These are phyloP conservation scores for Coemansia sp. DNA, from an alignment of 192 early-diverging fungal species.

Conservation along the genomic window DNA sequence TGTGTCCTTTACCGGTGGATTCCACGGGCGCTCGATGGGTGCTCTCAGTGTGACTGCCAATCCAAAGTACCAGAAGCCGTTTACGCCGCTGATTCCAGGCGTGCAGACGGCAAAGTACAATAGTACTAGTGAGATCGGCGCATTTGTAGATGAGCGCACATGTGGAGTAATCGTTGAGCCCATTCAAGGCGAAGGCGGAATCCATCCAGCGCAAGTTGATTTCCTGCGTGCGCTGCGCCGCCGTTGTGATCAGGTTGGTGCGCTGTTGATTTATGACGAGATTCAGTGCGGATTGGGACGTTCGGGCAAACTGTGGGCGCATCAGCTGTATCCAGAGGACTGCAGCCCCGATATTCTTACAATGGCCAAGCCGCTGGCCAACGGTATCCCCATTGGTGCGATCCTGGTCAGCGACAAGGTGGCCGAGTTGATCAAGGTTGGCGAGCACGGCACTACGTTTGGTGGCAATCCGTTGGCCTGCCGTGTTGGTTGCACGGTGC, in stretches of 20 bases:
- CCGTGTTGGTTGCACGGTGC: slow-evolving; percentile 75
- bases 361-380: slow-evolving; percentile 96
- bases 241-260: slow-evolving; percentile 81
- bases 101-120: slow-evolving; percentile 74
- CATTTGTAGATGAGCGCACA: slow-evolving; percentile 71
- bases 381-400: slow-evolving; percentile 96
- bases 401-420: slow-evolving; percentile 75
- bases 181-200: slow-evolving; percentile 95
- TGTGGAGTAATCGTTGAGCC: slow-evolving; percentile 96
- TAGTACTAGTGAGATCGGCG: slow-evolving; percentile 61
- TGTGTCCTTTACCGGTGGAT: slow-evolving; percentile 87
- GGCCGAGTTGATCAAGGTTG: slow-evolving; percentile 76
- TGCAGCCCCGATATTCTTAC: slow-evolving; percentile 89
- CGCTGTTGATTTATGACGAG: slow-evolving; percentile 94
- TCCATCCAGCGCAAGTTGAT: slow-evolving; percentile 68
- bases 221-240: slow-evolving; percentile 78
- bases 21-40: slow-evolving; percentile 96
- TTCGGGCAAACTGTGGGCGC: slow-evolving; percentile 86
- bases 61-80: slow-evolving; percentile 93
- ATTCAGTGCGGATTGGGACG: slow-evolving; percentile 95
- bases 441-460: slow-evolving; percentile 98
- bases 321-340: slow-evolving; percentile 66
- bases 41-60: slow-evolving; percentile 93
- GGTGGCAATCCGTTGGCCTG: slow-evolving; percentile 93
- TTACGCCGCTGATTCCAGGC: slow-evolving; percentile 86